Conservation (phyloP, 129 eudicot genomes). For the Flaveria robusta region DNA sequence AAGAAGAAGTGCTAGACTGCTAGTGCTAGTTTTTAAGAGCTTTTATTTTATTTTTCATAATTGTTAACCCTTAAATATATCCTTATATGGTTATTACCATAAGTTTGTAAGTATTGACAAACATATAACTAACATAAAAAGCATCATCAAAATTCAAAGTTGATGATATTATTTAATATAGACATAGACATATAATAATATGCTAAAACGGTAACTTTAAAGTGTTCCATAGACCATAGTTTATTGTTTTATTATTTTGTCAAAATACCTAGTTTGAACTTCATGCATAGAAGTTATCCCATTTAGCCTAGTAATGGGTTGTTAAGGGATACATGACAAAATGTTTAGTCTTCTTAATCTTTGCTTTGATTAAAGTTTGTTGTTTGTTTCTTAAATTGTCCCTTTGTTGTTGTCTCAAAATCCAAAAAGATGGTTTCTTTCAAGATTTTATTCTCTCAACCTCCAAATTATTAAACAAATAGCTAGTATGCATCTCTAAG, state of each 20-base stretch:
- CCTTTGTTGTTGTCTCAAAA: slow-evolving; percentile 31
- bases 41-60: too few relatives aligned
- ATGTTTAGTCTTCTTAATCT: slow-evolving; percentile 3
- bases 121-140: not conserved
- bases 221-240: not conserved
- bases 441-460: slow-evolving; percentile 39
- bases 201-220: not conserved
- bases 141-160: not conserved
- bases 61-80: too few relatives aligned
- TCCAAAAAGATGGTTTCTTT: slow-evolving; percentile 23
- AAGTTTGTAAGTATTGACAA: not conserved
- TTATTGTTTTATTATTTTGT: not conserved
- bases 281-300: slow-evolving; percentile 23
- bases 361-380: slow-evolving; percentile 2
- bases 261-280: slow-evolving; percentile 19
- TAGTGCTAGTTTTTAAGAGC: too few relatives aligned
- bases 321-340: slow-evolving; percentile 24
- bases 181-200: too few relatives aligned
- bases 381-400: slow-evolving; percentile 31
- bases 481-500: slow-evolving; percentile 18
- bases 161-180: not conserved
- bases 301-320: slow-evolving; percentile 5
- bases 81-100: not conserved
- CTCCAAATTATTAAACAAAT: not conserved
- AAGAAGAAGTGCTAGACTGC: too few relatives aligned